Conservation (phyloP, 805 yeast genomes). For the Candida stauntonica region DNA sequence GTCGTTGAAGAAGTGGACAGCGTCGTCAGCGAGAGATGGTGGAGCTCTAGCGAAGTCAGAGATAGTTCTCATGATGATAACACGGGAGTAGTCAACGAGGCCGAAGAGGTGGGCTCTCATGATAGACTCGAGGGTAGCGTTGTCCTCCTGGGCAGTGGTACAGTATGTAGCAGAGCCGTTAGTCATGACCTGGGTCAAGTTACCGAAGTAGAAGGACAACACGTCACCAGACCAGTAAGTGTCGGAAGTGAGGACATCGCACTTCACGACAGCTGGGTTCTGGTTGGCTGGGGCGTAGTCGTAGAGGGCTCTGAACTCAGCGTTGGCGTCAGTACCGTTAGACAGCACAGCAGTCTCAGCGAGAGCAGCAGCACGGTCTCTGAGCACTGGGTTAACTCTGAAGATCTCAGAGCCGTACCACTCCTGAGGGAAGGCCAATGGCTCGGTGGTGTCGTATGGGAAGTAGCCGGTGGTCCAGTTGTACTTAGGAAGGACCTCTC, state of each 20-base stretch:
- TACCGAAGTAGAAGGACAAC: slow-evolving; percentile 13
- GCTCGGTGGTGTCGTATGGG: slow-evolving; percentile 15
- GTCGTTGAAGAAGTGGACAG: slow-evolving; percentile 15
- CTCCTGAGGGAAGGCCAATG: slow-evolving; percentile 14
- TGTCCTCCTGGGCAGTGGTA: slow-evolving; percentile 16
- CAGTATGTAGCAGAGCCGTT: slow-evolving; percentile 15
- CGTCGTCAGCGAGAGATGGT: slow-evolving; percentile 8
- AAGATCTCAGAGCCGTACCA: slow-evolving; percentile 17
- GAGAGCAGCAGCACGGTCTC: slow-evolving; percentile 12
- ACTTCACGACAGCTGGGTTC: slow-evolving; percentile 10
- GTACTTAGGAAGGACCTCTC: slow-evolving; percentile 10
- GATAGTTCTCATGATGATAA: slow-evolving; percentile 14
- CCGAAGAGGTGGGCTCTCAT: slow-evolving; percentile 14
- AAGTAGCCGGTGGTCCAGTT: slow-evolving; percentile 17
- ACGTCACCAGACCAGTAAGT: slow-evolving; percentile 15
- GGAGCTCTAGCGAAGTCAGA: slow-evolving; percentile 15
- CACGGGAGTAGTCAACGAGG: slow-evolving; percentile 10
- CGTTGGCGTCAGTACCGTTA: slow-evolving; percentile 11
- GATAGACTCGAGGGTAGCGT: slow-evolving; percentile 14
- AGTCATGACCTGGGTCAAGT: slow-evolving; percentile 14
- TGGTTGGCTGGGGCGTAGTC: slow-evolving; percentile 16
- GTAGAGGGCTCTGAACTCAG: slow-evolving; percentile 10
- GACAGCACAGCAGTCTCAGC: slow-evolving; percentile 10
- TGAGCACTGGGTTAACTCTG: slow-evolving; percentile 11
- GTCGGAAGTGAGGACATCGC: slow-evolving; percentile 13